phyloP scores from a whole-genome alignment of 2,329 filamentous ascomycete species.

The Pyrenophora teres region DNA sequence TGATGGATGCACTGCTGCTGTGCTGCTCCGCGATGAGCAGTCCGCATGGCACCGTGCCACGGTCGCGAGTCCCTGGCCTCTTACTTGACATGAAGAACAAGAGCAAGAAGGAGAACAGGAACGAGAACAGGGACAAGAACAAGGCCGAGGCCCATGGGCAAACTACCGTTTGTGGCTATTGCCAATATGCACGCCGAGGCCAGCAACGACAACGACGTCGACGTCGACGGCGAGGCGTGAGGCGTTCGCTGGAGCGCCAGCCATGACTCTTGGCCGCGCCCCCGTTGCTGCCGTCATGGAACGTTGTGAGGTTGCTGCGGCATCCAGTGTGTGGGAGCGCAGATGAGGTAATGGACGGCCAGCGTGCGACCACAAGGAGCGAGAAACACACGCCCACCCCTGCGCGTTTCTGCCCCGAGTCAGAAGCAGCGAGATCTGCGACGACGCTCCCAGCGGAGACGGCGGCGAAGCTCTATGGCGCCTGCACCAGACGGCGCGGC shows the following conservation, averaged over 20 bases:
- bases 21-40: constrained; percentile 27
- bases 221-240: constrained; percentile 15
- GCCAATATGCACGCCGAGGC: no score
- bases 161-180: constrained; percentile 11
- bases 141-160: no score
- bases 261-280: constrained; percentile 22
- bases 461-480: constrained; percentile 30
- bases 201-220: no score
- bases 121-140: no score
- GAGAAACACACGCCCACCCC: constrained; percentile 32
- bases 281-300: constrained; percentile 30
- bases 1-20: constrained; percentile 15
- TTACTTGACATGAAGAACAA: no score
- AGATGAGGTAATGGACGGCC: constrained; percentile 30
- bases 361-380: constrained; percentile 27
- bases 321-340: constrained; percentile 29
- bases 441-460: constrained; percentile 34
- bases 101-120: no score
- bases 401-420: constrained; percentile 39
- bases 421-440: constrained; percentile 42
- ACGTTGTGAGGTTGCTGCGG: constrained; percentile 40
- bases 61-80: background rate
- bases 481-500: constrained; percentile 37
- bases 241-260: constrained; percentile 27
- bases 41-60: constrained; percentile 37